Evolutionary conservation across 2,329 filamentous ascomycete species (phyloP).

Genomic region (Trichoderma asperellum): DNA sequence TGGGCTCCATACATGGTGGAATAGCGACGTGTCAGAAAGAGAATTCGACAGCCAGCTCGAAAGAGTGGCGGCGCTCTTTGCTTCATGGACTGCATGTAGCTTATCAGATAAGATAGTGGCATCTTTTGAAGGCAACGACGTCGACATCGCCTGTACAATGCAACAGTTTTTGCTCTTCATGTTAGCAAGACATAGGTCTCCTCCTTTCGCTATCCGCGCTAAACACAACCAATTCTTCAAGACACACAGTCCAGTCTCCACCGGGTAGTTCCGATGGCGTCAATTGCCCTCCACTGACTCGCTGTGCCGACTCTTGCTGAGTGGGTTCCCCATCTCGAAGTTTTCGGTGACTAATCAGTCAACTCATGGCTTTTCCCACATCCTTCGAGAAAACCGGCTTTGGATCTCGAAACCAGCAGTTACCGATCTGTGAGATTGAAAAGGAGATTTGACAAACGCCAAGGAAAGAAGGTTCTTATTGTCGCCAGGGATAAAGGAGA

Average conservation of each 20-base stretch:
- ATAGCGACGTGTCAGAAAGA: not conserved
- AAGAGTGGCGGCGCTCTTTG: not conserved
- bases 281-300: slow-evolving; percentile 15
- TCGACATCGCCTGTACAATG: not conserved
- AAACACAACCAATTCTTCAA: not conserved
- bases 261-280: slow-evolving; percentile 27
- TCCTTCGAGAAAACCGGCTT: slow-evolving; percentile 12
- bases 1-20: not conserved
- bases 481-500: slow-evolving; percentile 19
- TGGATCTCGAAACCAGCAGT: slow-evolving; percentile 9
- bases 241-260: not conserved
- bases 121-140: not conserved
- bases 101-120: not conserved
- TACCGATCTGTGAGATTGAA: slow-evolving; percentile 23
- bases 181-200: not conserved
- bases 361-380: slow-evolving; percentile 7
- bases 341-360: slow-evolving; percentile 29
- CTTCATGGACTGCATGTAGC: not conserved
- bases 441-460: slow-evolving; percentile 25
- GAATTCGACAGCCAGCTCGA: not conserved
- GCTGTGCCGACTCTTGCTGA: slow-evolving; percentile 11
- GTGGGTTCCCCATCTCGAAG: slow-evolving; percentile 22
- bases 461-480: slow-evolving; percentile 26
- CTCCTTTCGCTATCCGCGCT: not conserved
- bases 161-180: not conserved